phyloP scores from a whole-genome alignment of 495 filamentous ascomycete genomes.

The Penicillium salamii region DNA sequence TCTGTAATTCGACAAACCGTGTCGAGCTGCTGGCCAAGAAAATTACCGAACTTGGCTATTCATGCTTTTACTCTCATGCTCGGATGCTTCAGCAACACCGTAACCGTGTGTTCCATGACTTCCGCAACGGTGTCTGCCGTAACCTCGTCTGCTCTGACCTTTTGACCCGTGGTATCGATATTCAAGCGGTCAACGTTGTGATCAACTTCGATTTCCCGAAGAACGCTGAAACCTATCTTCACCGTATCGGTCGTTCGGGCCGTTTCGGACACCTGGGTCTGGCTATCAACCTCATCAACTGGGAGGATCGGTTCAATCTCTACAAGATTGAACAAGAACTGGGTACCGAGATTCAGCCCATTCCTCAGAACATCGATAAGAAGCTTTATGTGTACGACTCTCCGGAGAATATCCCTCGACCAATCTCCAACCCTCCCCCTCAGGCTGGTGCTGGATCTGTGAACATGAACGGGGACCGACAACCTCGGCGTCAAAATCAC shows the following conservation, averaged over 20 bases:
- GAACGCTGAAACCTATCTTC: conserved; percentile 98
- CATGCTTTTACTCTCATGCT: conserved; percentile 98
- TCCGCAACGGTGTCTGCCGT: conserved; percentile 94
- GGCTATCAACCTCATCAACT: conserved; percentile 98
- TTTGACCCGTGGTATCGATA: conserved; percentile 97
- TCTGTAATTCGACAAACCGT: conserved; percentile 98
- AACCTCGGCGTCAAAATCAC: conserved; percentile 37
- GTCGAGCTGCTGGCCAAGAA: conserved; percentile 98
- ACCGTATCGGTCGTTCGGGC: conserved; percentile 96
- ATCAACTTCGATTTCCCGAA: conserved; percentile 99
- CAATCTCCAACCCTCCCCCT: conserved; percentile 50
- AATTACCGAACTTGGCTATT: conserved; percentile 98
- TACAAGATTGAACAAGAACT: conserved; percentile 98
- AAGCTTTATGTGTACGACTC: conserved; percentile 97
- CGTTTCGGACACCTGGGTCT: conserved; percentile 96
- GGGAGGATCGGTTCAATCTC: conserved; percentile 98
- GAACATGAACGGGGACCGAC: conserved; percentile 28
- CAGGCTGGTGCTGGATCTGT: conserved; percentile 20
- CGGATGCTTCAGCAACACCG: conserved; percentile 97
- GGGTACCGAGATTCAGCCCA: conserved; percentile 94
- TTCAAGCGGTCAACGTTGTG: conserved; percentile 98
- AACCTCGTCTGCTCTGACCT: conserved; percentile 98
- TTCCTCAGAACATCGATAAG: conserved; percentile 93
- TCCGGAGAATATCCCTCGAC: conserved; percentile 88
- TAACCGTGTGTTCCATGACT: conserved; percentile 99